Evolutionary conservation across 2,329 filamentous ascomycete species (phyloP).

Genomic region (Alternaria consortialis): DNA sequence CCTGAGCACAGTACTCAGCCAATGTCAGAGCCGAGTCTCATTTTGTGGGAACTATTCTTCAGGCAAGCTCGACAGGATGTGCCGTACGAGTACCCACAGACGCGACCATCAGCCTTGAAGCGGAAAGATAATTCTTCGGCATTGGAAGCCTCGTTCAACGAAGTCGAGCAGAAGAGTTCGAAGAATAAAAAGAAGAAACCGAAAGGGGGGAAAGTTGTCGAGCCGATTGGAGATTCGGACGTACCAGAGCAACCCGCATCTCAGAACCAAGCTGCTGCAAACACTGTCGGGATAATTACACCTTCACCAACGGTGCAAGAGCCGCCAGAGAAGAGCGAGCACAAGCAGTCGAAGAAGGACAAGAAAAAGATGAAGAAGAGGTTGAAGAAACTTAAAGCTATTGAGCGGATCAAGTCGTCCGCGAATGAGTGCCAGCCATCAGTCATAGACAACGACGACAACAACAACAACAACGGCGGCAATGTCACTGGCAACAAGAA

Average conservation of each 20-base stretch:
- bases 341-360: not conserved
- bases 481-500: not conserved
- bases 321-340: not conserved
- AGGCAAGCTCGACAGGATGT: not conserved
- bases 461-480: no score
- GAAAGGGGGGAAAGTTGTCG: not conserved
- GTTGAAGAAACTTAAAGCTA: not conserved
- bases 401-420: not conserved
- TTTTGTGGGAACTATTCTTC: not conserved
- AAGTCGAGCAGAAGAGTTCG: not conserved
- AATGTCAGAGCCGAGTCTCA: not conserved
- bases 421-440: not conserved
- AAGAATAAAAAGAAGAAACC: slow-evolving; percentile 1
- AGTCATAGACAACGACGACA: not conserved
- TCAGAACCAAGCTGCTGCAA: not conserved
- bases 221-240: no score
- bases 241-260: not conserved
- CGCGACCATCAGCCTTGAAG: not conserved
- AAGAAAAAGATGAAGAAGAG: not conserved
- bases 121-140: not conserved
- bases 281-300: not conserved
- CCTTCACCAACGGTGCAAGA: not conserved
- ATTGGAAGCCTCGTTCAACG: not conserved
- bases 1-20: not conserved
- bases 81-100: not conserved